Base-by-base conservation (phyloP, 495 filamentous ascomycete genomes). In the Penicillium pancosmium region DNA sequence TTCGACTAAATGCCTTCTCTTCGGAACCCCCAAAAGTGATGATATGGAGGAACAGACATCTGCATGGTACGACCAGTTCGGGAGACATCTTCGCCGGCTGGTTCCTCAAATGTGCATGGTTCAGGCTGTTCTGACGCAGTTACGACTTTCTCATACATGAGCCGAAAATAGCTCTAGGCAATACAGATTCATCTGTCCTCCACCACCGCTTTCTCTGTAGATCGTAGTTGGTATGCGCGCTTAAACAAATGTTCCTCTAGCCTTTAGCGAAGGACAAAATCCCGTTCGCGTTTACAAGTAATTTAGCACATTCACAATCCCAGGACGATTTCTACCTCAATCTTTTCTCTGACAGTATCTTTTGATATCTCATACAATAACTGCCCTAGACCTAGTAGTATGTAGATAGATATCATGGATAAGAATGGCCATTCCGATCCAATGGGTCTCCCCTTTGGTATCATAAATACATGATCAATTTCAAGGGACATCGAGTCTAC, bases 1-100 rank as follows among this genome's bases (percentile, higher is more conserved):
- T 98, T 98, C 89, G 93, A 97, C 83, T 97, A 81, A 78, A 67
- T 67, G 66, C 67, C 47, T 67, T 67, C 56, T 35, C 57, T 56
- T 15, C 50, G 31, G 54, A 57, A 43, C 21, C 56, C 65, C 64
- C 57, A 71, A 71, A 72, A 69, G 59, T 48, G 56, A 62, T 57
- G 56, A 63, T 55, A 62, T 65, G 71, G 72, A 58, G 71, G 73
- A 66, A 60, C 64, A 72, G 73, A 69, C 55, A 62, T 75, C 73
- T 75, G 71, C 68, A 65, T 65, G 64, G 71, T 66, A 55, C 65
- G 43, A 66, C 61, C 72, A 68, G 65, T 67, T 64, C 67, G 68
- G 69, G 64, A 68, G 66, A 56, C 50, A 63, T 61, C 61, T 61
- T 69, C 63, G 55, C 65, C 71, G 56, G 64, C 59, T 65, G 68